Conservation (phyloP, 2,329 filamentous ascomycete genomes). For the Talaromyces islandicus region DNA sequence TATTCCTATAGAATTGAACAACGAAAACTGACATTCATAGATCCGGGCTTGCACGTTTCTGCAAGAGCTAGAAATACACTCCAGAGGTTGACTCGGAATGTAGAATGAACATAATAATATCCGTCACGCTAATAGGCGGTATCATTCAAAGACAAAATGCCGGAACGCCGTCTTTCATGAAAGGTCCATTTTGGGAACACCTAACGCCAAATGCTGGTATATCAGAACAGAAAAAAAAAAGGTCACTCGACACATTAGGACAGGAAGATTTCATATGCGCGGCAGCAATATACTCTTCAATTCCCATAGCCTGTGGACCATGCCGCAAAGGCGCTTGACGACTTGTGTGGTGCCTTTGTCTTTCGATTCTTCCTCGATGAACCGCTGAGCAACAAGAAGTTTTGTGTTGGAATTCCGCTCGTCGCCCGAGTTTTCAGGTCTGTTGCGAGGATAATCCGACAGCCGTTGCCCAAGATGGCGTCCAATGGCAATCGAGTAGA, state of each 20-base stretch:
- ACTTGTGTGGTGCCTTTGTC: constrained; percentile 69
- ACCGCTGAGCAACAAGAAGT: constrained; percentile 63
- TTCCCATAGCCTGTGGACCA: constrained; percentile 55
- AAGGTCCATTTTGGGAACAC: constrained; percentile 7
- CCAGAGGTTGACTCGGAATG: background rate
- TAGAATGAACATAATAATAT: background rate
- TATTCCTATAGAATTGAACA: background rate
- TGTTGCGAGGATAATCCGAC: constrained; percentile 51
- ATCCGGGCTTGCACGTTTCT: background rate
- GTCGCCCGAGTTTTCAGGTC: constrained; percentile 53
- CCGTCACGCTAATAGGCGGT: background rate
- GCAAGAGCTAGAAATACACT: background rate
- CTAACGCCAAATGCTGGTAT: constrained; percentile 10
- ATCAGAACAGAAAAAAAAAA: background rate
- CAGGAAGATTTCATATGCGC: constrained; percentile 13
- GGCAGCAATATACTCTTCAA: constrained; percentile 12
- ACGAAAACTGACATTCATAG: background rate
- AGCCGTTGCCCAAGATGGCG: constrained; percentile 66
- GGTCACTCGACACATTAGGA: background rate
- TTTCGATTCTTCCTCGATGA: constrained; percentile 60
- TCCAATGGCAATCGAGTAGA: constrained; percentile 81
- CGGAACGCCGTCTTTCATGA: constrained; percentile 9
- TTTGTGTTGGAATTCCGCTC: constrained; percentile 63
- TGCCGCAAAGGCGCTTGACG: constrained; percentile 62
- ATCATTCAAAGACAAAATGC: background rate